Base-by-base conservation (phyloP, 2,329 filamentous ascomycete species). In the Microdochium bolleyi region DNA sequence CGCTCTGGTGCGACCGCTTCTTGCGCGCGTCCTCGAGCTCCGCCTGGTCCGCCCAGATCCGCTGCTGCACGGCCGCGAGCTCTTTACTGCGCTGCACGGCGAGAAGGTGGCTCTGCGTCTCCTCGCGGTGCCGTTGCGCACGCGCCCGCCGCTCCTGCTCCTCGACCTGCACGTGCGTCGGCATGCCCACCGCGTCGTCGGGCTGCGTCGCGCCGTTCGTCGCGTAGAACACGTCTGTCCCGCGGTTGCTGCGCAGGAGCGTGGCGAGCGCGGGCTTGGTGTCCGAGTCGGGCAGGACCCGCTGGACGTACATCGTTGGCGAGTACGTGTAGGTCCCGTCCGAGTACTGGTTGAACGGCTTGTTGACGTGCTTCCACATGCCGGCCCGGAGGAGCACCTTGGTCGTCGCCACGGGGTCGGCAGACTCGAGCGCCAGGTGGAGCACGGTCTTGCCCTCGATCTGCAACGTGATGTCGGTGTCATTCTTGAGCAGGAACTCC, bases 351-450 rank as follows among this genome's bases (percentile, higher is more conserved):
- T 84, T 82, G 60, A 75, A 80, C 0, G 78, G 70, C 55, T 80
- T 76, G 66, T 87, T 87, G 60, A 87, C 68, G 30, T 78, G 69
- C 61, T 83, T 82, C 82, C 83, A 87, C 68, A 86, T 75, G 46
- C 79, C 82, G 1, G 78, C 79, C 59, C 83, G 83, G 8, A 88
- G 70, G 1, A 87, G 73, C 0, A 78, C 74, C 44, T 76, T 76
- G 0, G 80, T 79, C 5, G 81, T 80, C 1, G 73, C 67, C 2
- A 84, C 55, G 0, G 83, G 73, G 44, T 83, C 77, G 8, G 67
- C 58, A 0, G 79, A 76, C 52, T 85, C 79, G 24, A 87, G 73
- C 3, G 83, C 83, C 2, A 86, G 74, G 13, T 83, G 68, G 10
- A 87, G 67, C 8, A 79, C 66, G 0, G 83, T 82, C 58, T 83